Percentiles rank a stretch among this genome's conserved stretches.
phyloP scores from a whole-genome alignment of 148 eudicot genomes.

The Beta vulgaris region DNA sequence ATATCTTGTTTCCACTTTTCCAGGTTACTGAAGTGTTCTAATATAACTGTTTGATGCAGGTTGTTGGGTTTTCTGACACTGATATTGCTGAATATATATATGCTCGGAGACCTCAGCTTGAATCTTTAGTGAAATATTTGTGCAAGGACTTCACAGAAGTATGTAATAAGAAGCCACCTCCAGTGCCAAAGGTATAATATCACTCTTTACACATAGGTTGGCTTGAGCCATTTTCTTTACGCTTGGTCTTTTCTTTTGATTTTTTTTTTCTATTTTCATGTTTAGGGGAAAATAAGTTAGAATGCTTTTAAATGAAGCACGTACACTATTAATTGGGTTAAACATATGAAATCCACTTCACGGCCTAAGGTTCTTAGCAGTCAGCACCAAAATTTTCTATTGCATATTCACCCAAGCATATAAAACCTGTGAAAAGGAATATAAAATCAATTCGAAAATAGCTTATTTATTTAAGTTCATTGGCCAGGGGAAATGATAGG shows the following conservation, averaged over 20 bases:
- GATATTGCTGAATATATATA: constrained; percentile 86
- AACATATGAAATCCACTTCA: background rate
- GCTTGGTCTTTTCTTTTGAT: background rate
- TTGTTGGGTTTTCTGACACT: constrained; percentile 86
- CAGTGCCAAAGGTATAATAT: constrained; percentile 75
- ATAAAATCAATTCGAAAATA: background rate
- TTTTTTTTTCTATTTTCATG: background rate
- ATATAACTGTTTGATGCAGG: constrained; percentile 38
- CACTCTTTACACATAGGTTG: background rate
- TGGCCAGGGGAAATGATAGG: background rate
- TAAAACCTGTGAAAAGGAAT: background rate
- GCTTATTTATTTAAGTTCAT: background rate
- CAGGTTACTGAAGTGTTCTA: background rate
- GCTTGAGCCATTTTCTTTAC: constrained; percentile 1
- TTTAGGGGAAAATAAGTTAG: background rate
- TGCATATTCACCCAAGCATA: too few relatives aligned
- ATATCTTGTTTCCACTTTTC: background rate
- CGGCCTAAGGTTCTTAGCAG: too few relatives aligned
- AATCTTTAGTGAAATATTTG: constrained; percentile 50
- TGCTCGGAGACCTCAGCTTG: constrained; percentile 61
- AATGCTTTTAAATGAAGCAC: background rate
- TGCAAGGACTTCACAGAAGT: constrained; percentile 77
- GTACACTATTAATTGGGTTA: background rate
- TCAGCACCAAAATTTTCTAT: too few relatives aligned
- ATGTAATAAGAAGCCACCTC: constrained; percentile 76